Percentiles rank a stretch among this genome's conserved stretches.
phyloP scores from a whole-genome alignment of 129 eudicot species.

The Flaveria linearis region DNA sequence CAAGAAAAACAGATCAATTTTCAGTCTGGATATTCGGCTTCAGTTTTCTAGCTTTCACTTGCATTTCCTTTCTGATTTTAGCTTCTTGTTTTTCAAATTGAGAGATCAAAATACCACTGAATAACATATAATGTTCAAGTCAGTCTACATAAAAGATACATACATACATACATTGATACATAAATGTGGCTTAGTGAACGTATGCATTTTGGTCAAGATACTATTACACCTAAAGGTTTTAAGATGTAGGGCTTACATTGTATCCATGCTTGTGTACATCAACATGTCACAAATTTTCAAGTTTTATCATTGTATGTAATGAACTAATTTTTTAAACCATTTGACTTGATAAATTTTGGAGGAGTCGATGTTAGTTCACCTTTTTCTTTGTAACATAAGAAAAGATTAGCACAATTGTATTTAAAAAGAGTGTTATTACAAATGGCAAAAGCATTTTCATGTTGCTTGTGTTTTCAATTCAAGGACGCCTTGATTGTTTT shows the following conservation, averaged over 20 bases:
- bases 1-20: slow-evolving; percentile 5
- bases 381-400: background rate
- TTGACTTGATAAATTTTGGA: background rate
- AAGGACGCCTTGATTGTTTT: too few relatives aligned
- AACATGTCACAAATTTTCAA: too few relatives aligned
- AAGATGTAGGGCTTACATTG: background rate
- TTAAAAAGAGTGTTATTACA: background rate
- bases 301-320: too few relatives aligned
- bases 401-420: too few relatives aligned
- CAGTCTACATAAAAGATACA: too few relatives aligned
- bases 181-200: background rate
- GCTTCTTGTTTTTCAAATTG: background rate
- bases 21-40: background rate
- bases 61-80: slow-evolving; percentile 1
- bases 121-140: too few relatives aligned
- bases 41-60: slow-evolving; percentile 9
- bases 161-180: background rate
- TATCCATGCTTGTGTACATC: too few relatives aligned
- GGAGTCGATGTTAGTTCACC: background rate
- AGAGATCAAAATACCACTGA: background rate
- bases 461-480: too few relatives aligned
- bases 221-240: background rate
- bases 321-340: too few relatives aligned
- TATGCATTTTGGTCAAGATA: background rate
- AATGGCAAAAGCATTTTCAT: background rate